Percentiles rank a stretch among this genome's conserved stretches.
These are phyloP conservation scores for Trichosanthes truncata DNA, from an alignment of 306 rosid species.

Conservation along the genomic window DNA sequence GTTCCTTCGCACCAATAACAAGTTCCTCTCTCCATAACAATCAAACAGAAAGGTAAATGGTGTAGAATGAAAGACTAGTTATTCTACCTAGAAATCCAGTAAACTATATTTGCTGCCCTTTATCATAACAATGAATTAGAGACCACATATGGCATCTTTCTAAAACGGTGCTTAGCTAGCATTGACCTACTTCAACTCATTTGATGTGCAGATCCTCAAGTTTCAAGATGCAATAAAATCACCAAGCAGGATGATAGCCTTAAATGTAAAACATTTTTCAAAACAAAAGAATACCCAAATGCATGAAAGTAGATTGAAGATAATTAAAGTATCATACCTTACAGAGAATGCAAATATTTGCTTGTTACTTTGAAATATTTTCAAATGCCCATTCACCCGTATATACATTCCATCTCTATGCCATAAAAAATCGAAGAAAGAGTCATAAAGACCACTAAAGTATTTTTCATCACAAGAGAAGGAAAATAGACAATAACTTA, in stretches of 20 bases:
- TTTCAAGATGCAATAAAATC: not conserved
- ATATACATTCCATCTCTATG: conserved; percentile 44
- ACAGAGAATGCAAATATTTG: conserved; percentile 71
- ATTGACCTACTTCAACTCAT: not conserved
- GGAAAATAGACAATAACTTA: conserved; percentile 24
- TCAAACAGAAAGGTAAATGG: not conserved
- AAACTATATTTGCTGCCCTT: not conserved
- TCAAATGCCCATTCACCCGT: conserved; percentile 76
- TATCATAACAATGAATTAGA: not conserved
- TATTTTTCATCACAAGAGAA: not conserved
- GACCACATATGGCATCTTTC: not conserved
- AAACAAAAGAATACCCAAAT: not conserved
- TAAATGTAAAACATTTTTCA: not conserved
- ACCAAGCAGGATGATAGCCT: not conserved
- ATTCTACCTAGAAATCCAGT: not conserved
- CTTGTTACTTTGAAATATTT: conserved; percentile 61
- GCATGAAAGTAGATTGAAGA: not conserved
- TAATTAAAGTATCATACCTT: conserved; percentile 28
- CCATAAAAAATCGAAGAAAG: conserved; percentile 9
- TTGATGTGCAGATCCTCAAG: not conserved
- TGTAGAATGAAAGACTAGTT: not conserved
- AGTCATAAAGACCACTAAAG: not conserved
- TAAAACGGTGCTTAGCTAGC: not conserved
- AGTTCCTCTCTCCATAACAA: not conserved
- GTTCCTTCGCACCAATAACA: not conserved